Evolutionary conservation across 1,139 yeast species (phyloP), one percentile per base, ranked within the genome.

Genomic region (Suhomyces yuchorum): DNA sequence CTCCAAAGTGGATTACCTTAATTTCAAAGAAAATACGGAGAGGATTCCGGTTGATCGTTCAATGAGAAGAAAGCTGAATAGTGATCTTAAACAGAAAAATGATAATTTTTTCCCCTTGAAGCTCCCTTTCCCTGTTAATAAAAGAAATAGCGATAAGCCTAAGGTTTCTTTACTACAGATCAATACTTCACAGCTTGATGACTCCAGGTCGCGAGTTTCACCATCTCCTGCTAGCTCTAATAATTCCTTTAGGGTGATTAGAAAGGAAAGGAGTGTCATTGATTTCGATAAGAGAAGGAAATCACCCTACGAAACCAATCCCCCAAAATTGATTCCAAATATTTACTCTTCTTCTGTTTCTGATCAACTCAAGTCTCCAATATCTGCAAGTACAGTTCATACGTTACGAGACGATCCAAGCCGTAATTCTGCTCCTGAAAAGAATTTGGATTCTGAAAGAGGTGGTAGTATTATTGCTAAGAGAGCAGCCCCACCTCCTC

Each of bases 241-340:
- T 34, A 73, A 71, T 48, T 71, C 88, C 0, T 88, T 89, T 60
- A 76, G 85, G 52, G 86, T 88, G 0, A 75, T 88, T 12, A 67
- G 92, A 33, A 81, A 84, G n/a, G 82, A 79, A 37, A 73, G 78
- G 14, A 70, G 80, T 24, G 95, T 87, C 60, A 87, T 89, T 49
- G 91, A 90, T 66, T 88, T 89, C 62, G 95, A 89, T 59, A 85
- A 88, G 58, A 73, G 92, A 47, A 70, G 96, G 39, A 82, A 84
- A 44, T 85, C 96, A 0, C 96, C 96, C 0, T 86, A 80, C 57
- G 83, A 77, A 39, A 54, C 66, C 3, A 73, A 72, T 46, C 68
- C 76, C 1, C 78, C 80, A 0, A 73, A 73, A 47, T 56, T 70
- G 41, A 74, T 74, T 30, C 74, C 77, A 7, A 75, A 72, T 50